Base-by-base conservation (phyloP, 495 filamentous ascomycete genomes). In the Choiromyces venosus region DNA sequence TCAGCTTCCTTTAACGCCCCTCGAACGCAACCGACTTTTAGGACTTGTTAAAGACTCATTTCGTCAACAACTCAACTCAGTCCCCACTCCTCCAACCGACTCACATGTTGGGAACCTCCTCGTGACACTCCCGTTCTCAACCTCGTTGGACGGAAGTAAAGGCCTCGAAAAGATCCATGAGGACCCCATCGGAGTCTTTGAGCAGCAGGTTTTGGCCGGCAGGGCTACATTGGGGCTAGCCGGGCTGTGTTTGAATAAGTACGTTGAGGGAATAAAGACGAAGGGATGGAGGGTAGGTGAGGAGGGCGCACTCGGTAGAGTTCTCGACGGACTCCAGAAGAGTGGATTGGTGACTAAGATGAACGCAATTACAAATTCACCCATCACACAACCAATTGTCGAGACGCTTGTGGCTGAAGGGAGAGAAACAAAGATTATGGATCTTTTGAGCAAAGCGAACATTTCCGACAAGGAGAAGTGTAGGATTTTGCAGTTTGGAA, bases 21-120 rank as follows among this genome's bases (percentile, higher is more conserved):
- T 69, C 40, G 74, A 77, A 66, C 76, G 74, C 9, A 69, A 74
- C 37, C 76, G 76, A 37, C 76, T 77, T 37, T 74, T 77, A 33
- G 65, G 66, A n/a, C 70, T 77, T 4, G 66, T 77, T 19, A 77
- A 77, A 36, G 75, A 77, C 44, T 77, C 75, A 21, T 77, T 77
- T 70, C 74, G 75, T 29, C 40, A 37, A 16, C 75, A 73, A n/a
- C 75, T 77, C 64, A 67, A 67, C 21, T 70, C 74, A 35, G 44
- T 67, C 29, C 38, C 66, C 10, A 46, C 76, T 37, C 42, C 74
- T 18, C 75, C 75, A 10, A 77, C 70, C 33, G 75, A 77, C 19
- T 35, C 65, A 5, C 75, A 77, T 29, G 65, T 77, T 35, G 61
- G 69, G 8, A n/a, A 37, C 5, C 64, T 77, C 35, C 61, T 77